Evolutionary conservation across 352 stramenopile species (phyloP).

Genomic region (Nothophytophthora sp.): DNA sequence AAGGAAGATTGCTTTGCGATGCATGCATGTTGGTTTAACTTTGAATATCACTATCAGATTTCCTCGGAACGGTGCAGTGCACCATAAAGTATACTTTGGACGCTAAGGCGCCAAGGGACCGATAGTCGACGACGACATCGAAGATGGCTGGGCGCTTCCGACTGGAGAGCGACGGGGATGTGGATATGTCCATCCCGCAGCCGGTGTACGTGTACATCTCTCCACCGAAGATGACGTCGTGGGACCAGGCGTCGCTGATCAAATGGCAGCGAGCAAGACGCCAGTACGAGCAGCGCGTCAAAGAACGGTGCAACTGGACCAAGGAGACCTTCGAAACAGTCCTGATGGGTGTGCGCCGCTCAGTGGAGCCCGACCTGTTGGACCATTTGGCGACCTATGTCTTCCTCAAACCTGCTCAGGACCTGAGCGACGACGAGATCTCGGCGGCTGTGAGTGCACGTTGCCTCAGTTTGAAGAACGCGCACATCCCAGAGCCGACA

Average conservation of each 20-base stretch:
- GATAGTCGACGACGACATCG: slow-evolving; percentile 7
- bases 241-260: slow-evolving; percentile 16
- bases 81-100: slow-evolving; percentile 16
- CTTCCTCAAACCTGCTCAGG: slow-evolving; percentile 1
- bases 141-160: slow-evolving; percentile 3
- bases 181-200: slow-evolving; percentile 16
- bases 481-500: slow-evolving; percentile 6
- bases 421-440: slow-evolving; percentile 6
- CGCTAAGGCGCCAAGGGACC: slow-evolving; percentile 3
- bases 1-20: no score
- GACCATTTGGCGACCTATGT: slow-evolving; percentile 11
- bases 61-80: no score
- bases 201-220: slow-evolving; percentile 15
- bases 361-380: slow-evolving; percentile 10
- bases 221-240: slow-evolving; percentile 6
- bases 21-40: no score
- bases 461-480: slow-evolving; percentile 5
- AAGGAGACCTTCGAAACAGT: slow-evolving; percentile 10
- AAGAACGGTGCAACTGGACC: slow-evolving; percentile 12
- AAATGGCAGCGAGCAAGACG: slow-evolving; percentile 5
- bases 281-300: slow-evolving; percentile 11
- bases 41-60: no score
- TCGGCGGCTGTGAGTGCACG: not conserved
- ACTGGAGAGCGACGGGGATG: slow-evolving; percentile 9
- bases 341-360: slow-evolving; percentile 7